Base-by-base conservation (phyloP, 2,329 filamentous ascomycete species). In the Metarhizium album region DNA sequence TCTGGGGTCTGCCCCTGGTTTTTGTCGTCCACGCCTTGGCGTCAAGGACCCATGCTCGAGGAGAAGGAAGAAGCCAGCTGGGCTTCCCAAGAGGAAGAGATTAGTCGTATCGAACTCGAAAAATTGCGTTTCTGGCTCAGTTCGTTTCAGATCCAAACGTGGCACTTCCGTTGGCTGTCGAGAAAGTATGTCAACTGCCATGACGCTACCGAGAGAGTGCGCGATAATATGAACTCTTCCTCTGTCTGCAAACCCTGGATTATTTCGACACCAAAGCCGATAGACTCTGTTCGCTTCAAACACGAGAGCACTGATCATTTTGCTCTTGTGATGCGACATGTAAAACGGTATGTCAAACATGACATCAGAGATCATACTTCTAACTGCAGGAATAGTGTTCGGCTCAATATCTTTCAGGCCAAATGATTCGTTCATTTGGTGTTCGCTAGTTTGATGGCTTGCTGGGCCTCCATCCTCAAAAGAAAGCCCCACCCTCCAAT, bases 331-430 rank as follows among this genome's bases (percentile, higher is more conserved):
- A 53, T 94, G 87, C 0, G 91, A 97, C 70, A 98, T 84, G 69
- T 97, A 98, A 64, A 95, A 97, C 0, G 93, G 93, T 47, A 98
- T 91, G 64, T 98, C 93, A 47, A 97, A 84, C 89, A 98, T 96
- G 59, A 98, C 89, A 65, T 98, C 93, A 42, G 87, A 94, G 54
- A 98, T 94, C 63, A 98, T 82, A 62, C 86, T 88, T 45, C 93
- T 84, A n/a, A 98, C 86, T 1, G 88, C 90, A 0, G 91, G 90
- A 29, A 98, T 87, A 0, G 88, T 93, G 42, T 84, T 80, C 1
- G 90, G 90, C 4, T 95, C 95, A 57, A 98, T 96, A 58, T 97
- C 90, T 58, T 90, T 86, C 14, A 98, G 74, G 0, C 69, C 65
- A 57, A 77, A 79, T 38, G 84, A 83, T 31, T 80, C 74, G 3